Evolutionary conservation across 257 asterid species (phyloP), one percentile per base, ranked within the genome.

Genomic region (Mentha longifolia): DNA sequence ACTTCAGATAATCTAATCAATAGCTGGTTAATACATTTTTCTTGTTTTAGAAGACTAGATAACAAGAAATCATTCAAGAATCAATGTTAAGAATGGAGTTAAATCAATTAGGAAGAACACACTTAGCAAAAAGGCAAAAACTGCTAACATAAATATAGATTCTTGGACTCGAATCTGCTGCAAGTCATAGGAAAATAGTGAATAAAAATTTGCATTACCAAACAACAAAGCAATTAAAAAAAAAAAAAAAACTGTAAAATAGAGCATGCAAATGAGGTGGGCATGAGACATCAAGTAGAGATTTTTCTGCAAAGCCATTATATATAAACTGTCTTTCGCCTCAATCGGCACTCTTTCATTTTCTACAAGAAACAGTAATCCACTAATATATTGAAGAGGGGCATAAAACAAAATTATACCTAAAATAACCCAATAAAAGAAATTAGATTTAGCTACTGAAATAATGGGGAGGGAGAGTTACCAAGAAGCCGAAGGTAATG

Each of bases 401-500:
- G 2, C 20, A 61, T 10, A 55, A 11, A 10, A 55, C 0, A 55
- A 11, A 10, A 22, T 49, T 2, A 10, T 11, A 7, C 37, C n/a
- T 0, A 11, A 1, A 10, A 25, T 2, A 11, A 20, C 1, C 4
- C 30, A 8, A 73, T 12, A 35, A 49, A 9, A 43, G 3, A 19
- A 19, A 61, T 35, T 14, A 35, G 43, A 20, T 51, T 35, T 37
- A 50, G 39, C 49, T 7, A 22, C 7, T 41, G 1, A 13, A 71
- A 14, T 19, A 3, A 30, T 6, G 42, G 15, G 30, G 59, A 12
- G 45, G n/a, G 42, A 3, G 66, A 62, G 37, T 65, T 73, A 83
- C 91, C 88, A 86, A 79, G 76, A 86, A 84, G 58, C 91, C 88
- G 59, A 83, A 83, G 33, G 88, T 81, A 76, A 86, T 73, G 82